Base-by-base conservation (phyloP, 495 filamentous ascomycete species). In the Elasticomyces elasticus region DNA sequence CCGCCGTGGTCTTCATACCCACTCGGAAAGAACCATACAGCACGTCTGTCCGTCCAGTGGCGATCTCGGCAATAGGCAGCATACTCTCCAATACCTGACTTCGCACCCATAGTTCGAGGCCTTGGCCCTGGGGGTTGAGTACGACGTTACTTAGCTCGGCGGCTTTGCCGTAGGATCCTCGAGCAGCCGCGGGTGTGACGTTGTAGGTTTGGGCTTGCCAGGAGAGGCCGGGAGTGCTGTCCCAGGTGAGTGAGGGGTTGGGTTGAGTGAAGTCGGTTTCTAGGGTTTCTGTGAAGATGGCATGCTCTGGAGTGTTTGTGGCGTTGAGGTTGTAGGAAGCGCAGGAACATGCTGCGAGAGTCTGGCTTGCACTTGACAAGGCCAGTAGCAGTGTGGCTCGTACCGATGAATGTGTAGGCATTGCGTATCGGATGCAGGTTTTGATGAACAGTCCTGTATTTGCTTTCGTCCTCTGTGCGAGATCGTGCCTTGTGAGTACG, bases 141-240 rank as follows among this genome's bases (percentile, higher is more conserved):
- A 79, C 64, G 2, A 84, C 71, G 48, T 87, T 86, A 4, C 51
- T 54, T 4, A 70, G 47, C 2, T 67, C 60, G 47, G 79, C 79
- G 46, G 76, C 72, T 67, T 86, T 82, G 49, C 86, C 86, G 50
- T 78, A 86, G 0, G 76, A 72, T 1, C 86, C 86, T 9, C 79
- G 70, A 17, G 78, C 76, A 12, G 60, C 65, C 7, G 67, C 54
- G 22, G 69, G 63, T 1, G 74, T 71, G 49, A 85, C 69, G 61
- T 80, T 79, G 69, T 85, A 89, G 49, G 70, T 70, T 62, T 88
- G 85, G 41, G 71, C 66, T 25, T 60, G 60, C 85, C 85, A 89
- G 33, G 61, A 65, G 22, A 74, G 74, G 59, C 77, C 66, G 1
- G 51, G 28, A 17, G 67, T 56, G 49, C 82, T 71, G 55, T 79